Base-by-base conservation (phyloP, 805 yeast genomes). In the Candida pini region DNA sequence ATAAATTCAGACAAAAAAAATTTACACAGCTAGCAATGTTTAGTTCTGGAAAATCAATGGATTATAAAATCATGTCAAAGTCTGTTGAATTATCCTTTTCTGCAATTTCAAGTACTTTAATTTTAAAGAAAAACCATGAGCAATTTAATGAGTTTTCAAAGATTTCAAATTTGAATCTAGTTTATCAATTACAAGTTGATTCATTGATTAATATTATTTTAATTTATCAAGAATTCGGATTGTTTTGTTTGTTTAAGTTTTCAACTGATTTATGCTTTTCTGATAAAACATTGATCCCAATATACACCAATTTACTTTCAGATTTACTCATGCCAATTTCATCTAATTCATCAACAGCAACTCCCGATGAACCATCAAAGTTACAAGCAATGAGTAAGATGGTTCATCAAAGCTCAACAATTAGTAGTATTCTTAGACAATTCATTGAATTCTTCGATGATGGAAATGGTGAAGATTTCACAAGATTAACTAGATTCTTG, bases 201-300 rank as follows among this genome's bases (percentile, higher is more conserved):
- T 43, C 46, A 10, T 19, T 51, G 13, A 27, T 40, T 23, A 44
- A 43, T 7, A 47, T 40, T 27, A 27, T 53, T 22, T 25, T 44
- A 20, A 49, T 53, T 13, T 56, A 55, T 36, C 48, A 49, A 30
- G 61, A 64, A 28, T 60, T 63, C 43, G 71, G 71, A 0, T 36
- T 68, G 7, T 63, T 59, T 33, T 61, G 63, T 36, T 39, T 71
- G n/a, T 45, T 71, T 30, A 63, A 62, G 37, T 62, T 62, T 30
- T 39, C 59, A 9, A 45, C 48, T 10, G 47, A 48, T 13, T 37
- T 61, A 8, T 60, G 70, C 18, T 34, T 47, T 8, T 53, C 48
- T 13, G 67, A 64, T 39, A 35, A 68, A 30, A 43, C 41, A 4
- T 32, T 71, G 26, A 43, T 52, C n/a, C 40, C 45, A 3, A 39